Evolutionary conservation across 192 early-diverging fungal species (phyloP).

Genomic region (Mortierella alpina): DNA sequence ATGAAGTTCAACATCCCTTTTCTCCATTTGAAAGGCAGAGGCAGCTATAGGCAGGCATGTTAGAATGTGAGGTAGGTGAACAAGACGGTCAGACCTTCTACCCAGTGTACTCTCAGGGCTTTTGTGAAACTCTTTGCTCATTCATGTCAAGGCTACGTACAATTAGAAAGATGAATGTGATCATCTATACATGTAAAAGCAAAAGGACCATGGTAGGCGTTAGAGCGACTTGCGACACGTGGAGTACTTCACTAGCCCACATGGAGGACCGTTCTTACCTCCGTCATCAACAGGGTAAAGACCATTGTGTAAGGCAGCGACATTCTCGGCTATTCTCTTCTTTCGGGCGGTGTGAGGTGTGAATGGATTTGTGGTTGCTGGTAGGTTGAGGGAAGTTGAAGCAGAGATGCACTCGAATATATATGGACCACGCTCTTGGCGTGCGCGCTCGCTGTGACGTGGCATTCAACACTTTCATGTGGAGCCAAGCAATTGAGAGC

Average conservation of each 20-base stretch:
- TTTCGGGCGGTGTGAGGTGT: not conserved
- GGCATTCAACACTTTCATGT: constrained; percentile 18
- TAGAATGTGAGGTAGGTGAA: not conserved
- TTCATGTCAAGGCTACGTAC: constrained; percentile 19
- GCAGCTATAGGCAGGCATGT: constrained; percentile 37
- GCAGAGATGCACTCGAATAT: not conserved
- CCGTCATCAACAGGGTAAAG: constrained; percentile 56
- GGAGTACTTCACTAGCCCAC: not conserved
- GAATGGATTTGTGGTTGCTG: not conserved
- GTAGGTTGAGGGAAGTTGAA: not conserved
- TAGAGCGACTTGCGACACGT: not conserved
- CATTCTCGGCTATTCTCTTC: constrained; percentile 24
- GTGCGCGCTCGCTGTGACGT: constrained; percentile 10
- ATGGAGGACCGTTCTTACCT: constrained; percentile 38
- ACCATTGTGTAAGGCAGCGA: constrained; percentile 61
- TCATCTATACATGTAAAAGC: constrained; percentile 25
- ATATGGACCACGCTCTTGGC: not conserved
- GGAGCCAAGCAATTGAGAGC: constrained; percentile 31
- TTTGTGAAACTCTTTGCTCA: not conserved
- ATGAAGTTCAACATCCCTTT: constrained; percentile 59
- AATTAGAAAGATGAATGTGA: constrained; percentile 53
- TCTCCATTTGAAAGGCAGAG: constrained; percentile 61
- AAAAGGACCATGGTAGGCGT: not conserved
- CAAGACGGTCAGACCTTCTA: not conserved
- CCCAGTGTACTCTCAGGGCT: not conserved